phyloP scores from a whole-genome alignment of 2,329 filamentous ascomycete genomes.

The Fusarium metavorans region DNA sequence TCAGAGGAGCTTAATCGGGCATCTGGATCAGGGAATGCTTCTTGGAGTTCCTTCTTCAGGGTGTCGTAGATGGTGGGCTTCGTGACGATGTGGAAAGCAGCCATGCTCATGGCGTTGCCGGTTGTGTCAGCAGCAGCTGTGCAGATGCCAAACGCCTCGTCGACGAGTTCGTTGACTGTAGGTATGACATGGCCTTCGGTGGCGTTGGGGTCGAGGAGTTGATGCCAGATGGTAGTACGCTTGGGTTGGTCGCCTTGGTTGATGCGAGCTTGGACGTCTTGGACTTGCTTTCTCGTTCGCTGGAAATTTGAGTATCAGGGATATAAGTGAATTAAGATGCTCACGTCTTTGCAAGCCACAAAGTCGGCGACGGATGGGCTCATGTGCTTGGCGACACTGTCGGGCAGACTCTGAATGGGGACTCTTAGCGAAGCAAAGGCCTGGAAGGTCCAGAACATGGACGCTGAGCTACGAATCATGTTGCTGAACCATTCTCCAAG shows the following conservation, averaged over 20 bases:
- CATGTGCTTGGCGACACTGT: slow-evolving; percentile 4
- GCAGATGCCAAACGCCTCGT: slow-evolving; percentile 16
- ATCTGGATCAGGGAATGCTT: slow-evolving; percentile 11
- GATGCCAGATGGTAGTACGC: slow-evolving; percentile 13
- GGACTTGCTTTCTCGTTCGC: slow-evolving; percentile 10
- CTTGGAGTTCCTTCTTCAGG: slow-evolving; percentile 8
- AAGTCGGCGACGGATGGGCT: slow-evolving; percentile 17
- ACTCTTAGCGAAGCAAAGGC: slow-evolving; percentile 4
- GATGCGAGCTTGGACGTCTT: slow-evolving; percentile 10
- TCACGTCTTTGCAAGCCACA: background rate
- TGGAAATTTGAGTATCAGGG: background rate
- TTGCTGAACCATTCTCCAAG: slow-evolving; percentile 26
- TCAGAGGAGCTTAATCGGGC: background rate
- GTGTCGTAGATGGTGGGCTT: slow-evolving; percentile 8
- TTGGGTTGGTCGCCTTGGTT: slow-evolving; percentile 8
- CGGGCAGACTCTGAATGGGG: slow-evolving; percentile 8
- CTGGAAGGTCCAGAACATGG: slow-evolving; percentile 21
- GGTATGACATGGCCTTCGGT: slow-evolving; percentile 4
- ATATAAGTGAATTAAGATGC: background rate
- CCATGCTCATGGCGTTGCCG: slow-evolving; percentile 15
- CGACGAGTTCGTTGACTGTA: background rate
- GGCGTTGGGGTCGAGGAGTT: slow-evolving; percentile 14
- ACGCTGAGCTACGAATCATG: slow-evolving; percentile 9
- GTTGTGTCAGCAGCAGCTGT: slow-evolving; percentile 16
- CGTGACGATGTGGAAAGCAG: slow-evolving; percentile 14